phyloP scores from a whole-genome alignment of 495 filamentous ascomycete species.

The Rhizodiscina lignyota region DNA sequence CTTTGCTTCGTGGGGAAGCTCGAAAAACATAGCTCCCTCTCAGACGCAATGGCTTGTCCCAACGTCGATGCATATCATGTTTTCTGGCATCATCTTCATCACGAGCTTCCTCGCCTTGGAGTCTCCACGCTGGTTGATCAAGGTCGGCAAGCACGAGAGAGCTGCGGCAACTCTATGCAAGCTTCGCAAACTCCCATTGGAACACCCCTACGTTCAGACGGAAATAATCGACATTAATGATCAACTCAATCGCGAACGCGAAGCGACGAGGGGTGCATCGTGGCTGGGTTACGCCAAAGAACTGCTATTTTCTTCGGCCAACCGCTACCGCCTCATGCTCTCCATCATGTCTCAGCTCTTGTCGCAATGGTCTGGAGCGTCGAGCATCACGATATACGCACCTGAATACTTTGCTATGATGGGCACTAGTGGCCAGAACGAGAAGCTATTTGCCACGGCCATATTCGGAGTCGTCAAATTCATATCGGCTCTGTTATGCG shows the following conservation, averaged over 20 bases:
- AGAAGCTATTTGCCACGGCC: constrained; percentile 47
- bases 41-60: constrained; percentile 48
- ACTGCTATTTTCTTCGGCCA: constrained; percentile 38
- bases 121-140: constrained; percentile 39
- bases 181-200: constrained; percentile 29
- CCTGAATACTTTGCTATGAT: constrained; percentile 49
- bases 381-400: constrained; percentile 25
- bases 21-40: constrained; percentile 37
- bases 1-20: constrained; percentile 35
- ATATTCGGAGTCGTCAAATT: constrained; percentile 60
- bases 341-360: constrained; percentile 42
- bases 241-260: constrained; percentile 33
- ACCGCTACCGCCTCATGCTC: constrained; percentile 48
- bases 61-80: constrained; percentile 55
- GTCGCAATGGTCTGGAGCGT: constrained; percentile 50
- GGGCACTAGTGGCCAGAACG: constrained; percentile 41
- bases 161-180: constrained; percentile 29
- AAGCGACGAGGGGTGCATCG: constrained; percentile 39
- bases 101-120: constrained; percentile 49
- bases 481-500: constrained; percentile 42
- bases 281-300: constrained; percentile 40
- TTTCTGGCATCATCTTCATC: constrained; percentile 47
- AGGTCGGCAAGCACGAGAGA: constrained; percentile 29
- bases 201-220: constrained; percentile 30
- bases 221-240: constrained; percentile 34